Conservation (phyloP, 225 moss, liverwort and hornwort genomes). For the Lunularia cruciata region DNA sequence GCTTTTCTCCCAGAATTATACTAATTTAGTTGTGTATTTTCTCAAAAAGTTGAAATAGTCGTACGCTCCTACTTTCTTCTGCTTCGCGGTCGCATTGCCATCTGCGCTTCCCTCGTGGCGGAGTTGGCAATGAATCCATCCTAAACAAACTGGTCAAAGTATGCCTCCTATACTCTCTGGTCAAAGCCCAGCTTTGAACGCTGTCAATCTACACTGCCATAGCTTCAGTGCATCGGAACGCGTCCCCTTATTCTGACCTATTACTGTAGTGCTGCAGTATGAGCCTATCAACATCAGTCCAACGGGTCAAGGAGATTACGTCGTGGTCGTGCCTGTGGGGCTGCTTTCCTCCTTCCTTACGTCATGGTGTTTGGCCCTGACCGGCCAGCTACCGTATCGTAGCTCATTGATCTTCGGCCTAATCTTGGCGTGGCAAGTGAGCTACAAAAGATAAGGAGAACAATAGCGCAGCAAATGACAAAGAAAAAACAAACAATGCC, state of each 20-base stretch:
- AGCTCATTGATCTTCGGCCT: too few relatives aligned
- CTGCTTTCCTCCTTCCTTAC: not conserved
- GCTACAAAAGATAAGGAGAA: too few relatives aligned
- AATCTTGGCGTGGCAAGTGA: too few relatives aligned
- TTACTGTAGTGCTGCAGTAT: not conserved
- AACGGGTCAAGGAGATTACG: not conserved
- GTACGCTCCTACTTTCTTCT: not conserved
- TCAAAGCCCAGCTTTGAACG: not conserved
- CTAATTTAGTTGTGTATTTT: too few relatives aligned
- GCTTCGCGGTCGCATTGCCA: not conserved
- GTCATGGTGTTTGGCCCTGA: too few relatives aligned
- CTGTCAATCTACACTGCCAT: conserved; percentile 6
- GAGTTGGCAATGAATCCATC: not conserved
- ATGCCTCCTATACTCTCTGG: not conserved
- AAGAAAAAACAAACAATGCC: too few relatives aligned
- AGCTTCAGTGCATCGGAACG: not conserved
- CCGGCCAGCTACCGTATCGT: too few relatives aligned
- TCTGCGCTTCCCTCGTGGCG: not conserved
- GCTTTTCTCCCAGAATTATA: too few relatives aligned
- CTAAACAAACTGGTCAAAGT: not conserved
- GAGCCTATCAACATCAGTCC: too few relatives aligned
- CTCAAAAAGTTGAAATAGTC: not conserved
- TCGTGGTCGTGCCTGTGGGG: conserved; percentile 9
- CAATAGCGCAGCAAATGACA: too few relatives aligned
- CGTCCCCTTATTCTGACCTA: not conserved